A percentile compares a stretch with the other conserved stretches of the same genome.
phyloP scores from a whole-genome alignment of 768 basidiomycete genomes.

The Mycena sanguinolenta region DNA sequence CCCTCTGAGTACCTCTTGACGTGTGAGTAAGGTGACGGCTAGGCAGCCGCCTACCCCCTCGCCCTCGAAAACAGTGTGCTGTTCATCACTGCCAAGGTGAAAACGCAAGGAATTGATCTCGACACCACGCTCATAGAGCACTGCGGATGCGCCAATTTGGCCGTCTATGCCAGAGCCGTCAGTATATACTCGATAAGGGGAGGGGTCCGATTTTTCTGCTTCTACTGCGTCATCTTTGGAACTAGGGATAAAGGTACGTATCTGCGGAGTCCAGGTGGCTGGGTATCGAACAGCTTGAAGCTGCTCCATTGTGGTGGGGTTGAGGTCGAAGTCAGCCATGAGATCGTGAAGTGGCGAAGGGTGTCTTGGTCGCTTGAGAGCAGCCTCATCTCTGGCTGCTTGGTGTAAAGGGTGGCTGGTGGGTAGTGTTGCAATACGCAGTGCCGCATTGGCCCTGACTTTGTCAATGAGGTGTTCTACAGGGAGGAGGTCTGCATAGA shows the following conservation, averaged over 20 bases:
- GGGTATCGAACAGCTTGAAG: neutral
- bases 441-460: neutral
- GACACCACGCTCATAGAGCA: too few relatives aligned
- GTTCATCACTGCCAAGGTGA: too few relatives aligned
- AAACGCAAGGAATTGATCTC: too few relatives aligned
- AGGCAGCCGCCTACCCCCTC: neutral
- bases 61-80: too few relatives aligned
- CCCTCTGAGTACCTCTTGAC: neutral
- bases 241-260: neutral
- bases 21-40: neutral
- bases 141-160: neutral
- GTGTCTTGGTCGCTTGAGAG: neutral
- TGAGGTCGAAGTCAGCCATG: neutral
- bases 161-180: too few relatives aligned
- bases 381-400: neutral
- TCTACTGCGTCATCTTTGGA: slow-evolving; percentile 12
- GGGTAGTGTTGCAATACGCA: neutral
- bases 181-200: too few relatives aligned
- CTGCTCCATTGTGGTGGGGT: neutral
- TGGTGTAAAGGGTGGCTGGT: neutral
- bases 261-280: neutral
- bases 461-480: neutral
- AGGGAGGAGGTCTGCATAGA: neutral
- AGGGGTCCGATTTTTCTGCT: neutral
- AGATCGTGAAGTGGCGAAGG: neutral